A percentile compares a stretch with the other conserved stretches of the same genome.
Evolutionary conservation across 1,139 yeast genomes (phyloP).

Genomic region (Yamadazyma songkhlaensis): DNA sequence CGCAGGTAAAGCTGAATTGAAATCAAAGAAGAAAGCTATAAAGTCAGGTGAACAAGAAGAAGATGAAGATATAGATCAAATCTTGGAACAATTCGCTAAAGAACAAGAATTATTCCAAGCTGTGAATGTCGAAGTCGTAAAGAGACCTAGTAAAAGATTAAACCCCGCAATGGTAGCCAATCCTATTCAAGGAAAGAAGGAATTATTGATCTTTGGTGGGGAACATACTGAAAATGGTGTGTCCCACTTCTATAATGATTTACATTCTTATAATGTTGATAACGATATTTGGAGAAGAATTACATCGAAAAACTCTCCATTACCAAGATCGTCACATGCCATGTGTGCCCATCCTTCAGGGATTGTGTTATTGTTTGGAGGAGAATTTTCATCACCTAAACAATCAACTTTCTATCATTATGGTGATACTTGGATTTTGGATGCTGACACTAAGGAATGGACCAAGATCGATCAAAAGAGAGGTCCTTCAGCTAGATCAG

Average conservation of each 20-base stretch:
- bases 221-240: slow-evolving; percentile 62
- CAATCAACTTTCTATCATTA: slow-evolving; percentile 95
- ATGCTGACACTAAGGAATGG: slow-evolving; percentile 86
- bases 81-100: slow-evolving; percentile 71
- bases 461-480: slow-evolving; percentile 72
- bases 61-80: slow-evolving; percentile 83
- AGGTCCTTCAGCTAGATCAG: slow-evolving; percentile 82
- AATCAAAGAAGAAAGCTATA: slow-evolving; percentile 71
- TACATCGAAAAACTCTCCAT: slow-evolving; percentile 81
- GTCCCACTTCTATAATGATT: slow-evolving; percentile 76
- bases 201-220: slow-evolving; percentile 86
- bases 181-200: slow-evolving; percentile 74
- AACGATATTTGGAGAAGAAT: slow-evolving; percentile 79
- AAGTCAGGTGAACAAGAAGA: slow-evolving; percentile 80
- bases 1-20: slow-evolving; percentile 66
- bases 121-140: slow-evolving; percentile 55
- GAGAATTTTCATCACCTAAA: slow-evolving; percentile 95
- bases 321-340: slow-evolving; percentile 92
- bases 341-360: slow-evolving; percentile 95
- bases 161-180: slow-evolving; percentile 75
- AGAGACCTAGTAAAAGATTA: slow-evolving; percentile 64
- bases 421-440: slow-evolving; percentile 94
- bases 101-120: slow-evolving; percentile 80
- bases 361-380: slow-evolving; percentile 82
- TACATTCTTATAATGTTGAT: slow-evolving; percentile 70